phyloP scores from a whole-genome alignment of 129 eudicot genomes.

The Artemisia argyi region DNA sequence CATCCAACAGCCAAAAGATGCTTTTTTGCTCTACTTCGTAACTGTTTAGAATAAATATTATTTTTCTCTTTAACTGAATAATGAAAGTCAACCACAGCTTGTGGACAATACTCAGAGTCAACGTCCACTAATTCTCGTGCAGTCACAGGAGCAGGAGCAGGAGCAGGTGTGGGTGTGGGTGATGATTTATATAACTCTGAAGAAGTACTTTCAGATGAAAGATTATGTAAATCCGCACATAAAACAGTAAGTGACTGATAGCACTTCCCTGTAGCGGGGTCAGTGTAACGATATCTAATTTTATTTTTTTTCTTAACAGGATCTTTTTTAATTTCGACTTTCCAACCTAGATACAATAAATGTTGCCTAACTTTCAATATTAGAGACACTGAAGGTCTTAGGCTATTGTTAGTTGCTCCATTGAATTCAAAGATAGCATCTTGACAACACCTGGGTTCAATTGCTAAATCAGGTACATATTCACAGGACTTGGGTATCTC shows the following conservation, averaged over 20 bases:
- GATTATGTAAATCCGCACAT: slow-evolving; percentile 26
- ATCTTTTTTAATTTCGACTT: slow-evolving; percentile 34
- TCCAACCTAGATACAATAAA: slow-evolving; percentile 69
- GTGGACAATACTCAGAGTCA: slow-evolving; percentile 53
- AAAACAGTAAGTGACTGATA: slow-evolving; percentile 42
- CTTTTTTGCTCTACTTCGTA: slow-evolving; percentile 41
- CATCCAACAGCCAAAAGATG: slow-evolving; percentile 72
- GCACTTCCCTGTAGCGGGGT: slow-evolving; percentile 32
- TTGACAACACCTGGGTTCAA: slow-evolving; percentile 49
- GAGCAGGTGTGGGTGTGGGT: neutral
- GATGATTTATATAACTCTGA: neutral
- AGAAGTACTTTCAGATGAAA: slow-evolving; percentile 17
- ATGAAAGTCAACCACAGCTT: slow-evolving; percentile 51
- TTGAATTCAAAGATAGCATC: slow-evolving; percentile 40
- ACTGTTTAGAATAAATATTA: neutral
- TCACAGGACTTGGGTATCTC: neutral
- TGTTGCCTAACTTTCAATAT: slow-evolving; percentile 42
- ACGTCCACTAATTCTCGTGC: slow-evolving; percentile 16
- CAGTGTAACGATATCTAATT: slow-evolving; percentile 43
- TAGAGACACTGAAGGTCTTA: neutral
- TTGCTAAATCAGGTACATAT: slow-evolving; percentile 26
- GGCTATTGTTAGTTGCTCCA: neutral
- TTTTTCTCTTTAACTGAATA: neutral
- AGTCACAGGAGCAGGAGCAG: neutral
- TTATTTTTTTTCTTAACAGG: neutral